Conservation (phyloP, 768 basidiomycete genomes). For the Tulasnella sp. region DNA sequence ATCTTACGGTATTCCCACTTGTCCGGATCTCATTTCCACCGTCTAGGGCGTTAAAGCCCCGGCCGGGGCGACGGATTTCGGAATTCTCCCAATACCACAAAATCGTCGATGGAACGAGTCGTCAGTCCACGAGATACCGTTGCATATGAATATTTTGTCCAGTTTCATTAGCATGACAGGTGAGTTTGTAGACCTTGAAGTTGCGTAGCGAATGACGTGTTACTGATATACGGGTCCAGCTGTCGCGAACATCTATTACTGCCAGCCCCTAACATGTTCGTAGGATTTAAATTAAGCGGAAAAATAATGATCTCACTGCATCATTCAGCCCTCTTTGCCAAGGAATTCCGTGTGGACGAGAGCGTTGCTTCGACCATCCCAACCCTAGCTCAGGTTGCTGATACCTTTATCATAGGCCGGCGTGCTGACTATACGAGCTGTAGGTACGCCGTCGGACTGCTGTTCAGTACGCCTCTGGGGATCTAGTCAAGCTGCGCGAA, state of each 20-base stretch:
- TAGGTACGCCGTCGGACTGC: conserved; percentile 69
- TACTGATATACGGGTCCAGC: not conserved
- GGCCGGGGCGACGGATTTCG: conserved; percentile 40
- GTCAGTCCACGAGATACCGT: conserved; percentile 35
- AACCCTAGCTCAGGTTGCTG: conserved; percentile 41
- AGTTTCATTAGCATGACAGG: conserved; percentile 42
- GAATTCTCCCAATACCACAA: conserved; percentile 46
- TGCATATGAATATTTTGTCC: conserved; percentile 41
- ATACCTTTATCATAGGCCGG: not conserved
- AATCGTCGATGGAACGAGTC: conserved; percentile 38
- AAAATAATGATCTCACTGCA: not conserved
- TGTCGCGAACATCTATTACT: conserved; percentile 40
- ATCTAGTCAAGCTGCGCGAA: conserved; percentile 54
- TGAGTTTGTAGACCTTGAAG: not conserved
- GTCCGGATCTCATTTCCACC: not conserved
- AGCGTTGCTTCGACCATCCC: conserved; percentile 42
- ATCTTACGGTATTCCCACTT: not conserved
- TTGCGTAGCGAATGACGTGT: not conserved
- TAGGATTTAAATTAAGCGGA: not conserved
- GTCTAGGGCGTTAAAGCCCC: not conserved
- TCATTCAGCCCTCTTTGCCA: conserved; percentile 39
- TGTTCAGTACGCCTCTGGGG: conserved; percentile 83
- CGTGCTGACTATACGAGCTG: conserved; percentile 32
- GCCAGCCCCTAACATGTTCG: conserved; percentile 38
- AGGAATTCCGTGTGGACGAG: conserved; percentile 41